These are phyloP conservation scores for Leccinum rimulosum DNA, from an alignment of 768 basidiomycete genomes.

Conservation along the genomic window DNA sequence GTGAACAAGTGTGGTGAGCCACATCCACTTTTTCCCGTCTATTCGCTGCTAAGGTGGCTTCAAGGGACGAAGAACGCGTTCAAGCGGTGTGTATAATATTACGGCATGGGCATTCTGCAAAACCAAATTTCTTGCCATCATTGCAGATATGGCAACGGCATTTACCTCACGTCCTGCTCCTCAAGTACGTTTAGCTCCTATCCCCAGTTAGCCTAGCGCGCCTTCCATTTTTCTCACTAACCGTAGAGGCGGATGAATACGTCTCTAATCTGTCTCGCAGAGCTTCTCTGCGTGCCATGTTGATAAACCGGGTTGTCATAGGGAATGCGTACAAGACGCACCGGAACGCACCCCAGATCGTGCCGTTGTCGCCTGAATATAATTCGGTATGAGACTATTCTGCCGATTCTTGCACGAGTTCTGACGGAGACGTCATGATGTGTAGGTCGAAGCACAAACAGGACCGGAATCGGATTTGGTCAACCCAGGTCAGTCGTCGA, in stretches of 20 bases:
- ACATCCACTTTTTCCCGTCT: neutral
- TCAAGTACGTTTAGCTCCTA: constrained; percentile 10
- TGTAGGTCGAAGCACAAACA: constrained; percentile 14
- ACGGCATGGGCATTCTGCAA: neutral
- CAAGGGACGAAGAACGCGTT: constrained; percentile 16
- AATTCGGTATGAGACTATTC: constrained; percentile 6
- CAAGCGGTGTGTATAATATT: constrained; percentile 10
- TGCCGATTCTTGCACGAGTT: neutral
- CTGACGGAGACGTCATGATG: too few species aligned
- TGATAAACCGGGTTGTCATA: constrained; percentile 7
- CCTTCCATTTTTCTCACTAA: constrained; percentile 8
- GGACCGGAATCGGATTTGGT: constrained; percentile 14
- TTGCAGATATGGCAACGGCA: constrained; percentile 12
- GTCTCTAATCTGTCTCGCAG: constrained; percentile 13
- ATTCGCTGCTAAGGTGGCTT: neutral
- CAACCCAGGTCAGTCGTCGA: constrained; percentile 9
- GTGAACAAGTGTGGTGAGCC: constrained; percentile 11
- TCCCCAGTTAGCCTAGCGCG: neutral
- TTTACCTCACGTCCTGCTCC: constrained; percentile 14
- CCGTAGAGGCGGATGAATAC: constrained; percentile 14
- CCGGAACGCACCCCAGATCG: constrained; percentile 12
- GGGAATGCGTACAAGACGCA: constrained; percentile 11
- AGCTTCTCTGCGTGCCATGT: constrained; percentile 11
- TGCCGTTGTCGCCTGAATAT: constrained; percentile 4
- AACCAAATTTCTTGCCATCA: neutral